Percentiles rank a stretch among this genome's conserved stretches.
Evolutionary conservation across 2,329 filamentous ascomycete species (phyloP).

Genomic region (Trichoderma sp.): DNA sequence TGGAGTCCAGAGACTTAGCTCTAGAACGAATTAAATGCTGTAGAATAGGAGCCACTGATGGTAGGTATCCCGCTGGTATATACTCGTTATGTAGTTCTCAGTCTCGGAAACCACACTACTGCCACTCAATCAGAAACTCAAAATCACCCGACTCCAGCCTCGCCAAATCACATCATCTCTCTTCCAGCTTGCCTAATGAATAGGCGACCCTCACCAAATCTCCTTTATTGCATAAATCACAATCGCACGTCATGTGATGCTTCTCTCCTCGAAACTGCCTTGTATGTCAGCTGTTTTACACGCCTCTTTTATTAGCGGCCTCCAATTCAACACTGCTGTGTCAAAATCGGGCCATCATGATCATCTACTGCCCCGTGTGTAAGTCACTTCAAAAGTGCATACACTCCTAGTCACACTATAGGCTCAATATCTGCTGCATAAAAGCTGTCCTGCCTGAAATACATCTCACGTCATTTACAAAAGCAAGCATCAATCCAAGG

Average conservation of each 20-base stretch:
- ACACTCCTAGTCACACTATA: neutral
- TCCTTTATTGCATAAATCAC: too few species aligned
- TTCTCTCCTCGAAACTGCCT: neutral
- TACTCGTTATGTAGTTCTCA: neutral
- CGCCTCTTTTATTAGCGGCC: neutral
- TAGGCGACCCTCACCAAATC: too few species aligned
- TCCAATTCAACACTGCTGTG: neutral
- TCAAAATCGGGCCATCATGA: neutral
- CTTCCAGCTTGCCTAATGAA: too few species aligned
- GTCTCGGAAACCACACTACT: neutral
- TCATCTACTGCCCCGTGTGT: constrained; percentile 8
- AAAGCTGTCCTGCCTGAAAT: neutral
- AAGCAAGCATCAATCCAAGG: neutral
- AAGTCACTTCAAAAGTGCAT: neutral
- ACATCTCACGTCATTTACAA: neutral
- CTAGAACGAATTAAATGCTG: neutral
- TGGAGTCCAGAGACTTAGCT: neutral
- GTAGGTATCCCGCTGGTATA: neutral
- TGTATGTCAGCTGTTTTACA: neutral
- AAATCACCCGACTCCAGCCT: constrained; percentile 13
- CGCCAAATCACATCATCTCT: neutral
- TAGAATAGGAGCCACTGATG: neutral
- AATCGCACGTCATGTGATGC: neutral
- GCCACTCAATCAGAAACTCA: neutral
- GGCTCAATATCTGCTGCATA: neutral